Evolutionary conservation across 2,329 filamentous ascomycete species (phyloP).

Genomic region (Cladosporium sp.): DNA sequence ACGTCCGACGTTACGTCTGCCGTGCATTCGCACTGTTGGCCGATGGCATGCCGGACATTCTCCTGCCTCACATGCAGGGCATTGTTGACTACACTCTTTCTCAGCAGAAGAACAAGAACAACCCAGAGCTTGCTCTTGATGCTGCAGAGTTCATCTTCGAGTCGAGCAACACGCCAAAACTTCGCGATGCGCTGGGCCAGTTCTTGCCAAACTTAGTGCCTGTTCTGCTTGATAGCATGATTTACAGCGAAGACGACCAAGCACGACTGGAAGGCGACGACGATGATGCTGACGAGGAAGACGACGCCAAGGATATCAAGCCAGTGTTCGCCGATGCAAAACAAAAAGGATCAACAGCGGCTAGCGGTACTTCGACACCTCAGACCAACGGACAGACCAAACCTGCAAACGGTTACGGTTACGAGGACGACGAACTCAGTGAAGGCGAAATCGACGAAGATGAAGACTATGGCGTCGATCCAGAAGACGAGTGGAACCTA

Average conservation of each 20-base stretch:
- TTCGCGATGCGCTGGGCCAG: slow-evolving; percentile 75
- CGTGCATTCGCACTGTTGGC: slow-evolving; percentile 90
- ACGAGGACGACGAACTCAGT: slow-evolving; percentile 70
- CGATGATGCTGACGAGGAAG: slow-evolving; percentile 87
- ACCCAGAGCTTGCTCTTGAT: slow-evolving; percentile 88
- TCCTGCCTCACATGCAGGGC: slow-evolving; percentile 82
- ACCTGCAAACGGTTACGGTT: slow-evolving; percentile 37
- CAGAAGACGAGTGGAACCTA: slow-evolving; percentile 91
- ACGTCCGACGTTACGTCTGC: slow-evolving; percentile 91
- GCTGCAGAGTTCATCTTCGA: slow-evolving; percentile 98
- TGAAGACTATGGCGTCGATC: slow-evolving; percentile 68
- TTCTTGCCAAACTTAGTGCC: slow-evolving; percentile 85
- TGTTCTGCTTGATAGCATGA: slow-evolving; percentile 89
- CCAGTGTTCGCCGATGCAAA: slow-evolving; percentile 77
- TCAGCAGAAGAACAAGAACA: slow-evolving; percentile 79
- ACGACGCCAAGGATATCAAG: slow-evolving; percentile 86
- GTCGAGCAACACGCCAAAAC: slow-evolving; percentile 79
- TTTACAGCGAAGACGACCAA: slow-evolving; percentile 94
- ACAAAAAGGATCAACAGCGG: slow-evolving; percentile 56
- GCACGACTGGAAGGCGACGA: slow-evolving; percentile 74
- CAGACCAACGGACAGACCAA: slow-evolving; percentile 59
- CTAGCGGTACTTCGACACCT: slow-evolving; percentile 45
- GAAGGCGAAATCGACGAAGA: slow-evolving; percentile 87
- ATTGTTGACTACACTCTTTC: slow-evolving; percentile 90
- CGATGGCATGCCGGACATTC: slow-evolving; percentile 85